phyloP scores from a whole-genome alignment of 176 grass and related monocot species.

The Musa schizocarpa region DNA sequence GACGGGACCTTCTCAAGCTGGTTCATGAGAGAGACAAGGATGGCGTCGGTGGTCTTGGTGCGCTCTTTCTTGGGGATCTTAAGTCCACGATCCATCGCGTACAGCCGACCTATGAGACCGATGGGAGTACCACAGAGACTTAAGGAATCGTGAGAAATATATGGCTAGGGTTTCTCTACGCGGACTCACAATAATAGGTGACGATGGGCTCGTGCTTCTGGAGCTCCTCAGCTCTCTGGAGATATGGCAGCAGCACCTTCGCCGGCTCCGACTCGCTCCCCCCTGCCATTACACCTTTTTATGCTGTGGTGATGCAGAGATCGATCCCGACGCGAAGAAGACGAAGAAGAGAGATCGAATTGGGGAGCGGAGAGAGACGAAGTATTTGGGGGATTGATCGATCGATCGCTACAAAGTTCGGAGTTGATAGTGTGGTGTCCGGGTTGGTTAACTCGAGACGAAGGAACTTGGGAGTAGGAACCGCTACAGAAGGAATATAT shows the following conservation, averaged over 20 bases:
- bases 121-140: not conserved
- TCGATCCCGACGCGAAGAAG: not conserved
- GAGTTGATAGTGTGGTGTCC: not conserved
- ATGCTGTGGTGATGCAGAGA: not conserved
- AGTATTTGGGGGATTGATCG: not conserved
- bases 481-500: not conserved
- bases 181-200: slow-evolving; percentile 72
- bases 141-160: not conserved
- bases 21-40: slow-evolving; percentile 80
- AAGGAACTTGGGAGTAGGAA: not conserved
- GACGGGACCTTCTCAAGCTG: slow-evolving; percentile 81
- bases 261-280: slow-evolving; percentile 51
- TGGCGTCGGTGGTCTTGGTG: slow-evolving; percentile 63
- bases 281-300: not conserved
- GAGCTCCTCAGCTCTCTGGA: slow-evolving; percentile 94
- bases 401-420: not conserved
- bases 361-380: not conserved
- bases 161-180: not conserved
- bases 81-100: slow-evolving; percentile 68
- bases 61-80: slow-evolving; percentile 53
- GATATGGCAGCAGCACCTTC: slow-evolving; percentile 84
- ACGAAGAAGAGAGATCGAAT: not conserved
- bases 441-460: not conserved
- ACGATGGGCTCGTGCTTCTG: slow-evolving; percentile 99
- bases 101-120: slow-evolving; percentile 37